Percentiles rank a stretch among this genome's conserved stretches.
phyloP scores from a whole-genome alignment of 257 asterid species.

The Nicotiana knightiana region DNA sequence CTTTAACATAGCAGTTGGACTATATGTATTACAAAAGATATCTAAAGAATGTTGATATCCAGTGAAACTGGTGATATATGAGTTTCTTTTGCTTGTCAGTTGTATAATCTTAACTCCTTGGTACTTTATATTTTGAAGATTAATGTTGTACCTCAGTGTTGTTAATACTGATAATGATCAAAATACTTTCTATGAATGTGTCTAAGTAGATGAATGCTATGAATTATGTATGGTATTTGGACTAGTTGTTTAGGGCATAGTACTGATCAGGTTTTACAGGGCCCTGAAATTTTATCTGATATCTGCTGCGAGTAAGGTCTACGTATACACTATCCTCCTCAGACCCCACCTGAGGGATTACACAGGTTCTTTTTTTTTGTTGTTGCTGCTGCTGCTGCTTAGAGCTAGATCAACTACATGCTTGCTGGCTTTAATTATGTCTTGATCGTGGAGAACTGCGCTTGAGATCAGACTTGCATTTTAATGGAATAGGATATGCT shows the following conservation, averaged over 20 bases:
- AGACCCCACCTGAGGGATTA: no score
- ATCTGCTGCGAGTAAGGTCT: no score
- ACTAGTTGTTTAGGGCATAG: background rate
- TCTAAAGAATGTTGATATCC: background rate
- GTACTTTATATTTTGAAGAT: background rate
- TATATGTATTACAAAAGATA: background rate
- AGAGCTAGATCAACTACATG: background rate
- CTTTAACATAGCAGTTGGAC: background rate
- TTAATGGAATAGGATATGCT: background rate
- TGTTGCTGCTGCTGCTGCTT: no score
- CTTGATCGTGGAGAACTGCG: background rate
- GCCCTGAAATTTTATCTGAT: background rate
- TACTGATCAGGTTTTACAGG: background rate
- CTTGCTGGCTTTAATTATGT: background rate
- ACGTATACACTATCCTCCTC: no score
- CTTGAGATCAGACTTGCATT: background rate
- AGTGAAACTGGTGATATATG: no score
- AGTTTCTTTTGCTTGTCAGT: background rate
- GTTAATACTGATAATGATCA: background rate
- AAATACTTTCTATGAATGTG: background rate
- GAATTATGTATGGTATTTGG: background rate
- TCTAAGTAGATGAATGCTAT: background rate
- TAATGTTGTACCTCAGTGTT: background rate
- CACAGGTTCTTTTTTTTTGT: no score
- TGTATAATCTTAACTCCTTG: background rate